Evolutionary conservation across 768 basidiomycete genomes (phyloP).

Genomic region (Grammothele lineata): DNA sequence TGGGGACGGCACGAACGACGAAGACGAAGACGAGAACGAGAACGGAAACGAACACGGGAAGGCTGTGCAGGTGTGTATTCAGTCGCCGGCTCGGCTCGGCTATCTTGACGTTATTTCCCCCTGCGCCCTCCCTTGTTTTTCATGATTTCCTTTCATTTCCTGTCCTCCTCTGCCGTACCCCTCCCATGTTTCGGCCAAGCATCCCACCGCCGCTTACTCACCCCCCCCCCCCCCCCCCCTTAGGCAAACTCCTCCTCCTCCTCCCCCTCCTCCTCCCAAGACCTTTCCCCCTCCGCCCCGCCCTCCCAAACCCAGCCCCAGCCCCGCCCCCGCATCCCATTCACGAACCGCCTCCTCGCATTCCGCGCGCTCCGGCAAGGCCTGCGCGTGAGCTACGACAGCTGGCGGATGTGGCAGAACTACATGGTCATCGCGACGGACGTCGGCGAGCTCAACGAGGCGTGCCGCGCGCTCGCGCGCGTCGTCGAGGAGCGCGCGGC

Average conservation of each 20-base stretch:
- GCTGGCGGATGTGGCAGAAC: constrained; percentile 99
- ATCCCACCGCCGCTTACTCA: not conserved
- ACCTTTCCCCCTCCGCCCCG: too few relatives aligned
- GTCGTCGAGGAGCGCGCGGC: constrained; percentile 72
- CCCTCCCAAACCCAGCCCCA: too few relatives aligned
- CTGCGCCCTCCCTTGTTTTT: not conserved
- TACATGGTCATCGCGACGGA: constrained; percentile 93
- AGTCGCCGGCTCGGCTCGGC: too few relatives aligned
- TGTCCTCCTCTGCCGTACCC: too few relatives aligned
- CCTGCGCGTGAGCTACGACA: constrained; percentile 76
- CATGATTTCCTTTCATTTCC: not conserved
- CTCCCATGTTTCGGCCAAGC: not conserved
- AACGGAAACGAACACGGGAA: constrained; percentile 18
- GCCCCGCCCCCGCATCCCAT: constrained; percentile 36
- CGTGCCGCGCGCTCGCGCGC: constrained; percentile 76
- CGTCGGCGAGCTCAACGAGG: constrained; percentile 88
- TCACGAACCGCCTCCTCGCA: constrained; percentile 79
- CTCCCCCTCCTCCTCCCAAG: too few relatives aligned
- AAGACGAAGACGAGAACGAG: too few relatives aligned
- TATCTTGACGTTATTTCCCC: too few relatives aligned
- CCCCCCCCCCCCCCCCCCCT: too few relatives aligned
- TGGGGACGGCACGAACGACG: too few relatives aligned
- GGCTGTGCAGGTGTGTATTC: constrained; percentile 23
- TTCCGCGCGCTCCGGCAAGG: constrained; percentile 92
- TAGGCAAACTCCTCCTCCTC: too few relatives aligned